Evolutionary conservation across 1,284 basidiomycete genomes (phyloP), one percentile per base, ranked within the genome.

Genomic region (Ganoderma lucidum): DNA sequence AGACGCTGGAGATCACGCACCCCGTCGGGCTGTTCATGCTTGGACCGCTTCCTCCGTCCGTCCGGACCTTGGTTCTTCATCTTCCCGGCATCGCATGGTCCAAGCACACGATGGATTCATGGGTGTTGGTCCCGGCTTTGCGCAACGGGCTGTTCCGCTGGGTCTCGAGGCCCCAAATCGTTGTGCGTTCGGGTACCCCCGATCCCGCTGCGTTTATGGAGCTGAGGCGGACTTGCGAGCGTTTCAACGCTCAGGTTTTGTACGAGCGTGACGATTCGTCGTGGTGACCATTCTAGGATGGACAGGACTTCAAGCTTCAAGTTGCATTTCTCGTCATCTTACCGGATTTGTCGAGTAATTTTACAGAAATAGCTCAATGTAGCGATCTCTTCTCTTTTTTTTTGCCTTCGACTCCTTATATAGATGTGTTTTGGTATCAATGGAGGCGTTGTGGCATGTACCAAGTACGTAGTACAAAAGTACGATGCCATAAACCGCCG

Each of bases 1-100:
- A 78, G 65, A 74, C 66, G 37, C 45, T 80, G 17, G 75, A 77
- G 67, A 70, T 77, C 15, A 71, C 76, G 61, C 68, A 70, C 42
- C 61, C 70, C 6, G 62, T 64, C 65, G 68, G 72, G 30, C 55
- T 77, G 45, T 60, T 71, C 15, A 68, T 63, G 53, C 64, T 73
- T 56, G 67, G 63, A 63, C 64, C 70, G 10, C 53, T 78, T 32
- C 78, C 76, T 9, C 51, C 66, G 61, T 75, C 71, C 64, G 65
- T 79, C 60, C 73, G 65, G n/a, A 77, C 74, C 48, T 62, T 78
- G n/a, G 73, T 75, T 30, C 58, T 79, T 19, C 66, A 65, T 17
- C 55, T 70, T 63, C 70, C 73, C 1, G 63, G 62, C 8, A 3
- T n/a, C 17, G 42, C 59, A 32, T 62, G 73, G 44, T 42, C 63